Percentiles rank a stretch among this genome's conserved stretches.
Conservation (phyloP, 441 rosid genomes). For the Pelargonium citronellum region DNA sequence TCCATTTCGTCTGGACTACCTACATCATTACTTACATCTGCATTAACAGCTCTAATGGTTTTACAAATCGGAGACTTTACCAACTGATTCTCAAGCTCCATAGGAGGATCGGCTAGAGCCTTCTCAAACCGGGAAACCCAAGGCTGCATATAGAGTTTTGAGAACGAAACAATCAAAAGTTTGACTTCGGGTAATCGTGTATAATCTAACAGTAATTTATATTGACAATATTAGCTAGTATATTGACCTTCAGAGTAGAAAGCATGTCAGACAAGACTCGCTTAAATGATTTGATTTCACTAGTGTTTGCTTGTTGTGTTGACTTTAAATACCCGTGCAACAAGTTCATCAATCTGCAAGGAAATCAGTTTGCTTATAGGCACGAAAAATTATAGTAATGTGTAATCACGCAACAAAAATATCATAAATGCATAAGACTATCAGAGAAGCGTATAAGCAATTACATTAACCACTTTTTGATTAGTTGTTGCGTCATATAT, state of each 20-base stretch:
- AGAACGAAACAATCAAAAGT: slow-evolving; percentile 13
- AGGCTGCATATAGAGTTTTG: slow-evolving; percentile 58
- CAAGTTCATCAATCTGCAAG: slow-evolving; percentile 71
- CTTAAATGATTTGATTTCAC: slow-evolving; percentile 48
- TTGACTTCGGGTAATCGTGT: background rate
- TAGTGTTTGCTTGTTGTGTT: too few relatives aligned
- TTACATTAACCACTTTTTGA: background rate
- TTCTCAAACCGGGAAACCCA: slow-evolving; percentile 67
- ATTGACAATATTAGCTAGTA: background rate
- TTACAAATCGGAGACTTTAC: slow-evolving; percentile 24
- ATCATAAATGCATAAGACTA: background rate
- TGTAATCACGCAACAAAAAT: slow-evolving; percentile 10
- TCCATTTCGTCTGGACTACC: slow-evolving; percentile 57
- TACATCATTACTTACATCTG: slow-evolving; percentile 33
- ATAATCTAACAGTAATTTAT: background rate
- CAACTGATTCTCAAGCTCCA: slow-evolving; percentile 24
- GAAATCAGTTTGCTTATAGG: slow-evolving; percentile 10
- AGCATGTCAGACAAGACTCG: slow-evolving; percentile 51
- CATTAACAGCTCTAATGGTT: slow-evolving; percentile 24
- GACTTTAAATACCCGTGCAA: slow-evolving; percentile 56
- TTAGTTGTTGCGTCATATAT: background rate
- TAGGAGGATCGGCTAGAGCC: slow-evolving; percentile 27
- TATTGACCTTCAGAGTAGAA: slow-evolving; percentile 59
- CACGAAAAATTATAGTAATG: background rate
- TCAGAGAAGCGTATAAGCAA: background rate